Conservation (phyloP, 768 basidiomycete genomes). For the Amyloporia xantha region DNA sequence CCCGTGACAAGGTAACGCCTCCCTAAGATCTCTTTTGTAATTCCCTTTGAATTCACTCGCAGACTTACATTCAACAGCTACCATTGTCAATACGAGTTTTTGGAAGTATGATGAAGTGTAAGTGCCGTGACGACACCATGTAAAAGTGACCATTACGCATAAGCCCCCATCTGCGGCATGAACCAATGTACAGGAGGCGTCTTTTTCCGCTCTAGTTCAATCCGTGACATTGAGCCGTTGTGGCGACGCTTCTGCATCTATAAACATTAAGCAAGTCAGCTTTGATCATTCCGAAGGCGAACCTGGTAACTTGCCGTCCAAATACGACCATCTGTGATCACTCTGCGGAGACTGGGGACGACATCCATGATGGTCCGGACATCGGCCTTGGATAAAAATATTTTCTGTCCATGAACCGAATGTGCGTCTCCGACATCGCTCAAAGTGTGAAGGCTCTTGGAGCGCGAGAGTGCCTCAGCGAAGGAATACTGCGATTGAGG, state of each 20-base stretch:
- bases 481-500: constrained; percentile 27
- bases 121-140: too few relatives aligned
- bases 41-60: too few relatives aligned
- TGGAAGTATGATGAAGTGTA: too few relatives aligned
- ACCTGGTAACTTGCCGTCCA: constrained; percentile 51
- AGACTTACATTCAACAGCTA: too few relatives aligned
- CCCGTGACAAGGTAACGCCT: too few relatives aligned
- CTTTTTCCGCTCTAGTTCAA: constrained; percentile 6
- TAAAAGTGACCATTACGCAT: too few relatives aligned
- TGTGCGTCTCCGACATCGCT: constrained; percentile 34
- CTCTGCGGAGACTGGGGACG: constrained; percentile 34
- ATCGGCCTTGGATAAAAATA: constrained; percentile 31
- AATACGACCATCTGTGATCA: constrained; percentile 43
- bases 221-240: too few relatives aligned
- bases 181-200: constrained; percentile 13
- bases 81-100: too few relatives aligned
- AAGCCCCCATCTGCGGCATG: constrained; percentile 8
- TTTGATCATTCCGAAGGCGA: background rate
- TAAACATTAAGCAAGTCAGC: too few relatives aligned
- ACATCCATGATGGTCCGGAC: constrained; percentile 35
- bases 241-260: too few relatives aligned
- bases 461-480: constrained; percentile 28
- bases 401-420: constrained; percentile 32
- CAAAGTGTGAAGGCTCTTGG: constrained; percentile 36
- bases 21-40: too few relatives aligned